These are phyloP conservation scores for Byssothecium circinans DNA, from an alignment of 2,329 filamentous ascomycete species.

Conservation along the genomic window DNA sequence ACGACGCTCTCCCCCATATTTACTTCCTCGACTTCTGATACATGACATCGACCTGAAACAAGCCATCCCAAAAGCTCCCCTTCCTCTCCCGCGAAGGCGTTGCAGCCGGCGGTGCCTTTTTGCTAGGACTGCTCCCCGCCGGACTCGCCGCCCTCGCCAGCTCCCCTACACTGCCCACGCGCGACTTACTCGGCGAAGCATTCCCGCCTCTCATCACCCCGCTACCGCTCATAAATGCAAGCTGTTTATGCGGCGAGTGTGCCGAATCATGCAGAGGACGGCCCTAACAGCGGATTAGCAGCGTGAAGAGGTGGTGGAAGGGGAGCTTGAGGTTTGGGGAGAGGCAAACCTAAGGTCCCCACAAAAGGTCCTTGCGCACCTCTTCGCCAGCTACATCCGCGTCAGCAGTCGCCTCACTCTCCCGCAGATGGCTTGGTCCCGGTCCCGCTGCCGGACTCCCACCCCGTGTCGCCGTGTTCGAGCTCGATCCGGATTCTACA, in stretches of 20 bases:
- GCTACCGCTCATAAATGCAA: conserved; percentile 11
- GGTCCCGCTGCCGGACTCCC: conserved; percentile 35
- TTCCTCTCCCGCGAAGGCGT: conserved; percentile 22
- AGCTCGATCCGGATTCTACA: conserved; percentile 27
- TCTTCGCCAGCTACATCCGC: conserved; percentile 35
- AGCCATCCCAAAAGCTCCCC: conserved; percentile 43
- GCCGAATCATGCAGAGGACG: not conserved
- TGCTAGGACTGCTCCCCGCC: conserved; percentile 20
- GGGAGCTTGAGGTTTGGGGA: conserved; percentile 38
- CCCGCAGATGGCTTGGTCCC: conserved; percentile 37
- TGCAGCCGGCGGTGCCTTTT: conserved; percentile 10
- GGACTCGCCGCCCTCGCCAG: conserved; percentile 16
- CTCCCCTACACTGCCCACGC: conserved; percentile 23
- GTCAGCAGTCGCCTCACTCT: conserved; percentile 30
- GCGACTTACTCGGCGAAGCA: conserved; percentile 17
- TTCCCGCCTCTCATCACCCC: conserved; percentile 9
- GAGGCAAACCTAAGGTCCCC: conserved; percentile 45
- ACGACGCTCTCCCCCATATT: not conserved
- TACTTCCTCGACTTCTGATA: conserved; percentile 38
- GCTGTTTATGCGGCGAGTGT: conserved; percentile 22
- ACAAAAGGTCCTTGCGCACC: conserved; percentile 50
- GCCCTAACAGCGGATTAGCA: conserved; percentile 1
- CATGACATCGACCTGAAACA: conserved; percentile 45
- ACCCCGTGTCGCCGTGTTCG: conserved; percentile 34
- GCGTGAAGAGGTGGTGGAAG: not conserved